Evolutionary conservation across 352 stramenopile species (phyloP).

Genomic region (Halophytophthora batemanensis): DNA sequence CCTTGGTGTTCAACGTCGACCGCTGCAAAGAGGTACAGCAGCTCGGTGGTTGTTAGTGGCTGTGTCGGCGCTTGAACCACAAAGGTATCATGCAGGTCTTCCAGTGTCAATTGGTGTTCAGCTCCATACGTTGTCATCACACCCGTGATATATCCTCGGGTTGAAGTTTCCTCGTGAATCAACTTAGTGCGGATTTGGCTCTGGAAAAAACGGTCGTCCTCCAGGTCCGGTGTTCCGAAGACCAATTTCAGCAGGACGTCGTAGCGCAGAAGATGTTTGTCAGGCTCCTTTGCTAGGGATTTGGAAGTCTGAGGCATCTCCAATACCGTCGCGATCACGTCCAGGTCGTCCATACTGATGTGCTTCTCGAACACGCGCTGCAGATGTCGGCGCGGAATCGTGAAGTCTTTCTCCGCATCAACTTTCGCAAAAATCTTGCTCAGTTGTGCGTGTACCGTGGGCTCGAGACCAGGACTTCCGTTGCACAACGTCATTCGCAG

Average conservation of each 20-base stretch:
- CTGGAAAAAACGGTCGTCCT: conserved; percentile 18
- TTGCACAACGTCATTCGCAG: conserved; percentile 36
- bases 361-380: conserved; percentile 50
- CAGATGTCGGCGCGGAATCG: conserved; percentile 39
- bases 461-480: conserved; percentile 13
- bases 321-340: conserved; percentile 21
- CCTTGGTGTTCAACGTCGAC: conserved; percentile 22
- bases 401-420: conserved; percentile 28
- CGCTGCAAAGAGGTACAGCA: conserved; percentile 39
- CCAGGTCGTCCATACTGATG: conserved; percentile 32
- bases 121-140: conserved; percentile 11
- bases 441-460: conserved; percentile 41
- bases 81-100: conserved; percentile 17
- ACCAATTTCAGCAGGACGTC: conserved; percentile 53
- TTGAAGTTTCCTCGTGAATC: conserved; percentile 3
- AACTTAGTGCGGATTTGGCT: conserved; percentile 22
- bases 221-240: conserved; percentile 37
- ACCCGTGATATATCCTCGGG: conserved; percentile 15
- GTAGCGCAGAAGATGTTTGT: conserved; percentile 37
- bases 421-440: conserved; percentile 55
- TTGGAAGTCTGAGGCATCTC: background rate
- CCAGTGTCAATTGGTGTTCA: conserved; percentile 11
- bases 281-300: background rate
- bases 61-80: background rate
- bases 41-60: conserved; percentile 18